Percentiles rank a stretch among this genome's conserved stretches.
Conservation (phyloP, 306 rosid species). For the Elaeagnus macrophylla region DNA sequence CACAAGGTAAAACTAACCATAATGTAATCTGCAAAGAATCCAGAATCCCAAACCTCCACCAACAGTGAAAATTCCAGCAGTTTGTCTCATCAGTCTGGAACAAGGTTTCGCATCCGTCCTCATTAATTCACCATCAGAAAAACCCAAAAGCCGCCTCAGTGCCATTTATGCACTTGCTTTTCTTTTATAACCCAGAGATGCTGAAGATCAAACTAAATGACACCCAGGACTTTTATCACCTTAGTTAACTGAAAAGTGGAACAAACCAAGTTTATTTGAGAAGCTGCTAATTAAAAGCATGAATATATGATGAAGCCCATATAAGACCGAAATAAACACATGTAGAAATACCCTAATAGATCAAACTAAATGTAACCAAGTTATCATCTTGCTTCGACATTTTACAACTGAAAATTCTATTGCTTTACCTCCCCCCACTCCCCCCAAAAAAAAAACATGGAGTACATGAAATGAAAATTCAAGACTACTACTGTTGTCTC, state of each 20-base stretch:
- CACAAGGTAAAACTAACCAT: slow-evolving; percentile 42
- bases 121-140: slow-evolving; percentile 81
- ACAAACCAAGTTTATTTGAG: neutral
- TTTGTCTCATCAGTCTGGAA: slow-evolving; percentile 75
- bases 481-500: too few relatives aligned
- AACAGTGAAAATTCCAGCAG: slow-evolving; percentile 70
- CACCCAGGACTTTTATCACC: neutral
- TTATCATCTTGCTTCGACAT: too few relatives aligned
- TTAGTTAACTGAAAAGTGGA: neutral
- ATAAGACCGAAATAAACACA: neutral
- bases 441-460: too few relatives aligned
- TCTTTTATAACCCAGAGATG: slow-evolving; percentile 19
- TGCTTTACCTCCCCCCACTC: too few relatives aligned
- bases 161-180: slow-evolving; percentile 43
- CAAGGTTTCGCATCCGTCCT: slow-evolving; percentile 82
- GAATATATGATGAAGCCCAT: neutral
- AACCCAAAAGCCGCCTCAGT: slow-evolving; percentile 58
- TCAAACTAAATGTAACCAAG: too few relatives aligned
- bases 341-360: too few relatives aligned
- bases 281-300: neutral
- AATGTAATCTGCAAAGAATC: slow-evolving; percentile 81
- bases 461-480: too few relatives aligned
- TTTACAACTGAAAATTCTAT: too few relatives aligned
- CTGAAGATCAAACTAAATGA: too few relatives aligned
- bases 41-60: slow-evolving; percentile 86